These are phyloP conservation scores for Ilex paraguariensis DNA, from an alignment of 305 asterid species.

Conservation along the genomic window DNA sequence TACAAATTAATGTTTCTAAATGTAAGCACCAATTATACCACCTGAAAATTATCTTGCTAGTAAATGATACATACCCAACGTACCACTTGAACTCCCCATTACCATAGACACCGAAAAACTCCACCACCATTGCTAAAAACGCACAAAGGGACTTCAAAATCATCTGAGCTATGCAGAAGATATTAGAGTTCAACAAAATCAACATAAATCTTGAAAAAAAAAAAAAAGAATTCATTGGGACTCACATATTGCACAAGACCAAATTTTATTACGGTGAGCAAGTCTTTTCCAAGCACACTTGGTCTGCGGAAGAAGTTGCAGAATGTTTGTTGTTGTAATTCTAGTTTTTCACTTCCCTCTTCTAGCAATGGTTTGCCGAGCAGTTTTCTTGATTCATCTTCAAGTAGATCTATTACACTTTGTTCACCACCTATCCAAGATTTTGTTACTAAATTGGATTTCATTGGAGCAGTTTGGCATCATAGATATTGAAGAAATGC, in stretches of 20 bases:
- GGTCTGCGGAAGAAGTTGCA: slow-evolving; percentile 60
- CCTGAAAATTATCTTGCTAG: not conserved
- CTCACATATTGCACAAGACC: slow-evolving; percentile 93
- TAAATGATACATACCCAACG: slow-evolving; percentile 52
- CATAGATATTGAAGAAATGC: not conserved
- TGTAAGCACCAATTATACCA: not conserved
- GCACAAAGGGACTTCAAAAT: slow-evolving; percentile 85
- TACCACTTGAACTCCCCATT: slow-evolving; percentile 92
- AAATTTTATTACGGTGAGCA: slow-evolving; percentile 66
- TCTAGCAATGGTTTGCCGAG: slow-evolving; percentile 60
- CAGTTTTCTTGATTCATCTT: slow-evolving; percentile 55
- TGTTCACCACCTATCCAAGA: slow-evolving; percentile 64
- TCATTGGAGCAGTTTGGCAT: not conserved
- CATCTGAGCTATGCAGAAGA: slow-evolving; percentile 49
- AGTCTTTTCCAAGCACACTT: slow-evolving; percentile 51
- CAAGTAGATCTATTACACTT: slow-evolving; percentile 55
- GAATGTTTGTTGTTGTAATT: slow-evolving; percentile 25
- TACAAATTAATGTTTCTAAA: too few relatives aligned
- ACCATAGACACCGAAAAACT: slow-evolving; percentile 78
- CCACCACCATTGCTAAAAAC: slow-evolving; percentile 65
- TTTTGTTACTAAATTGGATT: slow-evolving; percentile 5
- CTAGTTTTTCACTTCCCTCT: slow-evolving; percentile 24
- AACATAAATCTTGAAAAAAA: not conserved
- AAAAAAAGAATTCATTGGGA: not conserved
- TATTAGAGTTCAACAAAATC: slow-evolving; percentile 2